These are phyloP conservation scores for Musa troglodytarum DNA, from an alignment of 176 grass and related monocot species.

Conservation along the genomic window DNA sequence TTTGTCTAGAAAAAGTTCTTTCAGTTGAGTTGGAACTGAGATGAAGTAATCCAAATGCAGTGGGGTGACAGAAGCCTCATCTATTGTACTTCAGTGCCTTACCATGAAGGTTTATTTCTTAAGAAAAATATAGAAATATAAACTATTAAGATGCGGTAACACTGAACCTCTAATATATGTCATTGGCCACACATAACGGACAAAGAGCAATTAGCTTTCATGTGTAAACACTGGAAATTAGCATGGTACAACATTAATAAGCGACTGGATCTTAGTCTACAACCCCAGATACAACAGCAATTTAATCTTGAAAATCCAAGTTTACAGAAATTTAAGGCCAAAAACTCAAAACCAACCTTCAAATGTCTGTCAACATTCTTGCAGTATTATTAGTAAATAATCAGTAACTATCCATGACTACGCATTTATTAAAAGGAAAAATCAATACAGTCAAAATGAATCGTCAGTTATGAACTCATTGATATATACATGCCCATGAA, in stretches of 20 bases:
- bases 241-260: neutral
- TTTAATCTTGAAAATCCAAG: neutral
- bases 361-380: too few relatives aligned
- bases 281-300: neutral
- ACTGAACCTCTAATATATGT: neutral
- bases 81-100: too few relatives aligned
- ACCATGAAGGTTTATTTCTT: too few relatives aligned
- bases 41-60: too few relatives aligned
- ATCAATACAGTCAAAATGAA: neutral
- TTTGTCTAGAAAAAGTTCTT: neutral
- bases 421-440: neutral
- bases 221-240: neutral
- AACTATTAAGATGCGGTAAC: neutral
- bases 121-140: too few relatives aligned
- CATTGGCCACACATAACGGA: neutral
- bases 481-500: too few relatives aligned
- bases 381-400: too few relatives aligned
- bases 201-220: neutral
- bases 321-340: neutral
- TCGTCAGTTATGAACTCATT: neutral
- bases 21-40: too few relatives aligned
- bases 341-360: neutral
- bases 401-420: too few relatives aligned
- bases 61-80: too few relatives aligned
- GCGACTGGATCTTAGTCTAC: neutral